Conservation (phyloP, 2,329 filamentous ascomycete genomes). For the Hypomyces rosellus region DNA sequence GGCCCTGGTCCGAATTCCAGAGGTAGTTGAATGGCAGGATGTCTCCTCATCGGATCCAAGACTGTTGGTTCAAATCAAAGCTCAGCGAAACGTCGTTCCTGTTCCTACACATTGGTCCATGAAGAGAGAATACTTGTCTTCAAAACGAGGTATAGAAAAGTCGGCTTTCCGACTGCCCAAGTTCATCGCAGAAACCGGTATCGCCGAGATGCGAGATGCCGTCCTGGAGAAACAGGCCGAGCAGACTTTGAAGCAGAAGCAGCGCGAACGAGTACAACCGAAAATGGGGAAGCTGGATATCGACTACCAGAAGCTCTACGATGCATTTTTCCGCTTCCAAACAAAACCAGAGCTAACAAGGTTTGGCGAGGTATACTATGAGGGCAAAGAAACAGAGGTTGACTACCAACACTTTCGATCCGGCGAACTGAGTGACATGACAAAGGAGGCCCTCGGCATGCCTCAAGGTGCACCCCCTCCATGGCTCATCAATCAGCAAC, state of each 20-base stretch:
- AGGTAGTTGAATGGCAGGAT: slow-evolving; percentile 97
- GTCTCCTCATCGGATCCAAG: slow-evolving; percentile 84
- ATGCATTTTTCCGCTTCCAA: slow-evolving; percentile 97
- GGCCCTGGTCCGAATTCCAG: slow-evolving; percentile 80
- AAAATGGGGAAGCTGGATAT: slow-evolving; percentile 98
- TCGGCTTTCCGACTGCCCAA: slow-evolving; percentile 86
- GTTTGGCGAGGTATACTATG: slow-evolving; percentile 98
- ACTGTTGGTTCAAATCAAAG: slow-evolving; percentile 88
- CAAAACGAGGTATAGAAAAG: slow-evolving; percentile 95
- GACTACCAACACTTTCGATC: slow-evolving; percentile 86
- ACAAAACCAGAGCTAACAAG: slow-evolving; percentile 90
- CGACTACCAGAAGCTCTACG: slow-evolving; percentile 96
- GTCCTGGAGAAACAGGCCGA: slow-evolving; percentile 93
- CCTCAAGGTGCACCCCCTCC: slow-evolving; percentile 87
- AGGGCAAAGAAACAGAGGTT: slow-evolving; percentile 96
- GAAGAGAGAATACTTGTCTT: slow-evolving; percentile 94
- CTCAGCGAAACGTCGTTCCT: slow-evolving; percentile 89
- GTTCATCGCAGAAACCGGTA: slow-evolving; percentile 96
- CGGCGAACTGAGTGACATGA: slow-evolving; percentile 80
- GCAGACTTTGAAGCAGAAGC: slow-evolving; percentile 87
- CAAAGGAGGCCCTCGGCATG: slow-evolving; percentile 91
- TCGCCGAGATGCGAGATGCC: slow-evolving; percentile 95
- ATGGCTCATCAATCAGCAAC: slow-evolving; percentile 96
- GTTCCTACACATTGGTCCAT: slow-evolving; percentile 92
- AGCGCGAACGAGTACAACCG: slow-evolving; percentile 85